Percentiles rank a stretch among this genome's conserved stretches.
phyloP scores from a whole-genome alignment of 2,329 filamentous ascomycete genomes.

The Cryphonectria radicalis region DNA sequence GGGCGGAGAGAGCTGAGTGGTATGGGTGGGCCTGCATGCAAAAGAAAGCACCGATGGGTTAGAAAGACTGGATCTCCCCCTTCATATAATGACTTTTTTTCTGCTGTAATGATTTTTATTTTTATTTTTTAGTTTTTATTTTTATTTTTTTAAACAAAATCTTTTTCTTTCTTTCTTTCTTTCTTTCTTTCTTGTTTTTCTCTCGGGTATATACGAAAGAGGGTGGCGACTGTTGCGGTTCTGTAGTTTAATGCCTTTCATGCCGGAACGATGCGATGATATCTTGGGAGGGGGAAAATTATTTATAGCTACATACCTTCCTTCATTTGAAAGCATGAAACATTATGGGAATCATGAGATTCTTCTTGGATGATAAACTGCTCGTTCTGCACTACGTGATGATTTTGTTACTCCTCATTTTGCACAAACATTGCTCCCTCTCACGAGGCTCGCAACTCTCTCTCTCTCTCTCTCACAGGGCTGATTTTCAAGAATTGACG shows the following conservation, averaged over 20 bases:
- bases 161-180: not conserved
- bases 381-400: not conserved
- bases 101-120: not conserved
- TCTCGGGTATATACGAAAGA: not conserved
- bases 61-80: not conserved
- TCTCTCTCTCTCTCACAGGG: too few relatives aligned
- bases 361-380: not conserved
- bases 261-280: not conserved
- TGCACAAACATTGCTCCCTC: not conserved
- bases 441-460: not conserved
- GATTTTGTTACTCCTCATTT: not conserved
- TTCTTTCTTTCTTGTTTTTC: not conserved
- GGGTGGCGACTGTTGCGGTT: not conserved
- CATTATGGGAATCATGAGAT: not conserved
- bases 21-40: not conserved
- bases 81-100: not conserved
- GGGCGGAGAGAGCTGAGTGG: constrained; percentile 29
- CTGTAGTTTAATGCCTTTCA: not conserved
- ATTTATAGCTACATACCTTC: not conserved
- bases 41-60: not conserved
- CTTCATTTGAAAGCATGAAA: not conserved
- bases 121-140: not conserved
- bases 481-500: too few relatives aligned
- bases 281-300: not conserved
- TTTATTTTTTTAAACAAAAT: not conserved